Conservation (phyloP, 805 yeast genomes). For the Blastobotrys robertii region DNA sequence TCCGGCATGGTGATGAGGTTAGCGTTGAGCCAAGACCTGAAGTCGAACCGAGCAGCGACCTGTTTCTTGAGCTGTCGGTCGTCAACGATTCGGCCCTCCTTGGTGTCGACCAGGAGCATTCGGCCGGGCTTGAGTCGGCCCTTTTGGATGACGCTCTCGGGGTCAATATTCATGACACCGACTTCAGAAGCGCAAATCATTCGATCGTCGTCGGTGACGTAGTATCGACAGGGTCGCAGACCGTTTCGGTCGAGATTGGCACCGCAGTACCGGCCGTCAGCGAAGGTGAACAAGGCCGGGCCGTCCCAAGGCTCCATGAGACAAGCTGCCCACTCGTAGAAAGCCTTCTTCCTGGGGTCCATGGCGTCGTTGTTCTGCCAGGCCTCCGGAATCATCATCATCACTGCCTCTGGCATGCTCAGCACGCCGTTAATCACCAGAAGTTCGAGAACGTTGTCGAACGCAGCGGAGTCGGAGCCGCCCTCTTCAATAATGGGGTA, state of each 20-base stretch:
- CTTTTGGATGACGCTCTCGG: conserved; percentile 73
- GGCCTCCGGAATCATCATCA: conserved; percentile 96
- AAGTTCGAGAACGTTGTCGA: conserved; percentile 89
- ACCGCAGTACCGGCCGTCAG: conserved; percentile 97
- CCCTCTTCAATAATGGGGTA: conserved; percentile 97
- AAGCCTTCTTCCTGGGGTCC: conserved; percentile 88
- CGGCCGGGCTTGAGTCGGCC: conserved; percentile 96
- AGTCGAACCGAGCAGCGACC: conserved; percentile 77
- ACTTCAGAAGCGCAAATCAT: conserved; percentile 98
- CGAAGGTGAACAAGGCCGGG: conserved; percentile 92
- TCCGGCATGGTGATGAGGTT: conserved; percentile 80
- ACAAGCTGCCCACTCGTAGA: conserved; percentile 99
- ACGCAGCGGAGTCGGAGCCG: conserved; percentile 97
- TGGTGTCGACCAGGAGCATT: conserved; percentile 89
- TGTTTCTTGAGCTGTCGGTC: conserved; percentile 76
- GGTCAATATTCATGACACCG: conserved; percentile 86
- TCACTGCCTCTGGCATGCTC: conserved; percentile 91
- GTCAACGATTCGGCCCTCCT: conserved; percentile 86
- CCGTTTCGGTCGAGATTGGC: conserved; percentile 97
- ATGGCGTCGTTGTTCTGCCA: conserved; percentile 83
- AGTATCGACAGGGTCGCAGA: conserved; percentile 95
- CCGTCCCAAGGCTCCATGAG: conserved; percentile 99
- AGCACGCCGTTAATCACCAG: conserved; percentile 85
- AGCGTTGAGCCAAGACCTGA: conserved; percentile 86
- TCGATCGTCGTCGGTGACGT: conserved; percentile 86